Conservation (phyloP, 2,329 filamentous ascomycete genomes). For the Aciculosporium take region DNA sequence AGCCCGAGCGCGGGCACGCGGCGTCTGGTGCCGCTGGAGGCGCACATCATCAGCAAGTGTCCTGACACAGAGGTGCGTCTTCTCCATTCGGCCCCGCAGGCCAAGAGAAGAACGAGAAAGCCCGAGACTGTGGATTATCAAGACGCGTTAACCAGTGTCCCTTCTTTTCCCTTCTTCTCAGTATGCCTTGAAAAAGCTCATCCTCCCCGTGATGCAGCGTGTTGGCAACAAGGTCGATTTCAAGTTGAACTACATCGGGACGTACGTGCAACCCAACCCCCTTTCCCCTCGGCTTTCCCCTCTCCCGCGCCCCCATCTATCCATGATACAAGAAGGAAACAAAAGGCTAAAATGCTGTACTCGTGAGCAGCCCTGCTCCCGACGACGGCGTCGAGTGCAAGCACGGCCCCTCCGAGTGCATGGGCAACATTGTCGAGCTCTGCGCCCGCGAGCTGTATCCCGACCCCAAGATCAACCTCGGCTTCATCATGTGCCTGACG, state of each 20-base stretch:
- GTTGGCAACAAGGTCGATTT: slow-evolving; percentile 80
- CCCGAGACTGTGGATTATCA: no score
- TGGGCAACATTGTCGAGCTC: slow-evolving; percentile 89
- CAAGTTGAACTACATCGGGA: slow-evolving; percentile 77
- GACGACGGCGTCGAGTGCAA: slow-evolving; percentile 78
- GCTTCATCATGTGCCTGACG: slow-evolving; percentile 84
- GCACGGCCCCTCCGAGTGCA: slow-evolving; percentile 77
- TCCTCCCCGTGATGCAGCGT: slow-evolving; percentile 76
- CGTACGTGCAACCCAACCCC: slow-evolving; percentile 33
- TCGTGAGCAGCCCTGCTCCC: slow-evolving; percentile 42
- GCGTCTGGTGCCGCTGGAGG: slow-evolving; percentile 60
- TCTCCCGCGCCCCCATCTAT: no score
- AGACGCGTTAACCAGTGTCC: no score
- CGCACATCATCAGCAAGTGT: slow-evolving; percentile 96
- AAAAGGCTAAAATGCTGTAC: not conserved
- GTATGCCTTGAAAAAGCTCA: slow-evolving; percentile 66
- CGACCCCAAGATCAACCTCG: slow-evolving; percentile 74
- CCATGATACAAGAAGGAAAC: no score
- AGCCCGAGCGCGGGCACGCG: not conserved
- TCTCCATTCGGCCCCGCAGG: not conserved
- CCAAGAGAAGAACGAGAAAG: not conserved
- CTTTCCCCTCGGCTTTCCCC: no score
- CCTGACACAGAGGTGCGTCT: slow-evolving; percentile 58
- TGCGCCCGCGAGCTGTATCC: slow-evolving; percentile 76
- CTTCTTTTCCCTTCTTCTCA: slow-evolving; percentile 16